Evolutionary conservation across 2,329 filamentous ascomycete genomes (phyloP).

Genomic region (Grosmannia clavigera): DNA sequence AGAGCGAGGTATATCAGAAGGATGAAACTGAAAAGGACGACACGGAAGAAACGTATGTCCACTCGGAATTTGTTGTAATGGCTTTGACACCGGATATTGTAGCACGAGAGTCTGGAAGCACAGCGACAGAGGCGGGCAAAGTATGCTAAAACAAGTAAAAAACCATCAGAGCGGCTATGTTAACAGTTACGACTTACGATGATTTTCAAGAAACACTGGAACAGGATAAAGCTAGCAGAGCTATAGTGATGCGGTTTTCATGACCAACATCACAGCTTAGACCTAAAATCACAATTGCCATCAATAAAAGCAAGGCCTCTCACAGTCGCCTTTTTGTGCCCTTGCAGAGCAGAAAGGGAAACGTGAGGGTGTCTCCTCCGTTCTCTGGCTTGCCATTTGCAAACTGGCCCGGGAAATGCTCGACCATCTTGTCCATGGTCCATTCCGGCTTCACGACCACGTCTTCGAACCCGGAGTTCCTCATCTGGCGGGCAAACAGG

Average conservation of each 20-base stretch:
- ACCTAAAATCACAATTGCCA: no score
- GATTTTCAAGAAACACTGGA: neutral
- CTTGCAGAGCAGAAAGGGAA: conserved; percentile 26
- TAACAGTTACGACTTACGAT: neutral
- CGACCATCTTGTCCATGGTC: conserved; percentile 36
- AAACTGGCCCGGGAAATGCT: conserved; percentile 29
- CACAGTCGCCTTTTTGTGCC: conserved; percentile 16
- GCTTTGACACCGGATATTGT: neutral
- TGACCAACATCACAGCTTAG: neutral
- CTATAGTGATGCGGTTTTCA: neutral
- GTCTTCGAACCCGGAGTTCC: conserved; percentile 34
- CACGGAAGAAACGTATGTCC: neutral
- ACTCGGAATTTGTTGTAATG: neutral
- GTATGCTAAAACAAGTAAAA: neutral
- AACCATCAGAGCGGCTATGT: neutral
- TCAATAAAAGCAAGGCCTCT: no score
- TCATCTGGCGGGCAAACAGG: conserved; percentile 29
- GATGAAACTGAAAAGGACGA: neutral
- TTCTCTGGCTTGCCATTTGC: conserved; percentile 12
- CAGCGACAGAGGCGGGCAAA: neutral
- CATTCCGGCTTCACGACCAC: conserved; percentile 34
- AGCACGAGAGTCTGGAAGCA: neutral
- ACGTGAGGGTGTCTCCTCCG: conserved; percentile 19
- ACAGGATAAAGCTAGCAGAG: neutral
- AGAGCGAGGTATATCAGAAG: neutral